A percentile compares a stretch with the other conserved stretches of the same genome.
These are phyloP conservation scores for Asterophora parasitica DNA, from an alignment of 768 basidiomycete genomes.

Conservation along the genomic window DNA sequence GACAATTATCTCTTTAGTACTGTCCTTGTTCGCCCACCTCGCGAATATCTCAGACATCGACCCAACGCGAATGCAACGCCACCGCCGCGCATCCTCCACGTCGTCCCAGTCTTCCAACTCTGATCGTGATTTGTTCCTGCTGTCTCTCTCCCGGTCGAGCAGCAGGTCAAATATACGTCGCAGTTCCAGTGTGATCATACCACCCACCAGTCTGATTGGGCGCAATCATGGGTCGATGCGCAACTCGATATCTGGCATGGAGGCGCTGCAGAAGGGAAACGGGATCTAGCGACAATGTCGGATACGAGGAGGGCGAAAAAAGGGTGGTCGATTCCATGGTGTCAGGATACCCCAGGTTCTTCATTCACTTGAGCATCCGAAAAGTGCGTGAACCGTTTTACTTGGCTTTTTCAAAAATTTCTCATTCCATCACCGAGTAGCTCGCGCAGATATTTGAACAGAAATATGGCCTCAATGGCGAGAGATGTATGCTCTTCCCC, in stretches of 20 bases:
- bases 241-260: conserved; percentile 19
- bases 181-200: conserved; percentile 30
- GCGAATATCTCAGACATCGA: conserved; percentile 74
- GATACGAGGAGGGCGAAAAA: conserved; percentile 85
- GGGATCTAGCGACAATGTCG: conserved; percentile 63
- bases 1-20: conserved; percentile 40
- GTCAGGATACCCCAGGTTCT: conserved; percentile 92
- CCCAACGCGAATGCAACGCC: conserved; percentile 73
- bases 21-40: conserved; percentile 72
- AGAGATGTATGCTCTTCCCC: conserved; percentile 77
- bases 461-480: conserved; percentile 69
- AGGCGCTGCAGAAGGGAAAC: conserved; percentile 12
- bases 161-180: conserved; percentile 32
- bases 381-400: conserved; percentile 48
- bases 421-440: conserved; percentile 33
- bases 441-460: conserved; percentile 72
- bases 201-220: conserved; percentile 23
- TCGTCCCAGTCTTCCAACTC: conserved; percentile 54
- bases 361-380: conserved; percentile 80
- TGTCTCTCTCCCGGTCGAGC: conserved; percentile 41
- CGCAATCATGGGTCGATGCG: conserved; percentile 10
- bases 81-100: conserved; percentile 71
- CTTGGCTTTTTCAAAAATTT: neutral
- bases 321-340: conserved; percentile 78
- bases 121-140: conserved; percentile 32